Base-by-base conservation (phyloP, 768 basidiomycete species). In the Lepiota venenata region DNA sequence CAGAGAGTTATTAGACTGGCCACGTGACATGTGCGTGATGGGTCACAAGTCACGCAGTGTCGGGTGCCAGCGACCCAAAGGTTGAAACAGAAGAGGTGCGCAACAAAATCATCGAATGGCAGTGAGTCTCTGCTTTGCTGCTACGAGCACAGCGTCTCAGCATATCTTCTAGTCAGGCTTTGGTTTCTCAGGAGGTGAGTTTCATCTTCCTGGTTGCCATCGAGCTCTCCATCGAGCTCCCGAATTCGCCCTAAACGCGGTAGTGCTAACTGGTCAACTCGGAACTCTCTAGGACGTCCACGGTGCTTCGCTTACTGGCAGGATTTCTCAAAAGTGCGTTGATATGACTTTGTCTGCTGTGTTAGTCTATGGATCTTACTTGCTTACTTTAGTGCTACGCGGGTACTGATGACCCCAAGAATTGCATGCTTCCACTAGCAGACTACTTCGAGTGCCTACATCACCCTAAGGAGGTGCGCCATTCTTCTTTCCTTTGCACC, bases 381-480 rank as follows among this genome's bases (percentile, higher is more conserved):
- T 29, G 14, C n/a, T 8, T 43, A 12, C 14, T 20, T 18, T 25
- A 95, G 91, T 98, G 94, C 71, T 97, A 95, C 66, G 86, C 88
- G 4, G 76, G 81, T 55, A 81, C 93, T 37, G 89, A 93, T 62
- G 74, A 74, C 43, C 93, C 94, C 0, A 69, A 70, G 46, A 75
- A 88, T 63, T 98, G 95, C 69, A 75, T 76, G 14, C 70, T 78
- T 14, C 84, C 83, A 57, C 82, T 81, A 47, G 88, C 88, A 58
- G 94, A 96, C 69, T 98, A 98, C 71, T 65, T 95, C 52, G 93
- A 95, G 67, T 97, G 95, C 69, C 71, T 98, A 54, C 93, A 96
- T 67, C 84, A 87, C 64, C 83, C 81, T 22, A 88, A 94, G 71
- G 92, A 93, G 84, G 95, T 93, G 59, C 64, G 82, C 62, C 22